Evolutionary conservation across 805 yeast species (phyloP).

Genomic region (Cyberlindnera japonica): DNA sequence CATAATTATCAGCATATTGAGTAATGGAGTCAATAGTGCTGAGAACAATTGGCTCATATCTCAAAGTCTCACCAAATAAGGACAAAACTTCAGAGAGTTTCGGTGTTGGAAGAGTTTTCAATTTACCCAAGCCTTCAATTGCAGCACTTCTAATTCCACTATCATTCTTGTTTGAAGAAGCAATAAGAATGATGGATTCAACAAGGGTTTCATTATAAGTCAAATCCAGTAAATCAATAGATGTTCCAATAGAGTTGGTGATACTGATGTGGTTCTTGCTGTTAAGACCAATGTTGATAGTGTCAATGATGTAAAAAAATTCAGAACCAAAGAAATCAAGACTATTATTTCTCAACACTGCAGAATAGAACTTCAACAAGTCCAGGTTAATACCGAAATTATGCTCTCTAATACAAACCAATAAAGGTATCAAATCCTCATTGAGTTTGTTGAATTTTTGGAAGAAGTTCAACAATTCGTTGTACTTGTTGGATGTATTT

Average conservation of each 20-base stretch:
- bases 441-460: constrained; percentile 22
- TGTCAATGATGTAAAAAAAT: constrained; percentile 25
- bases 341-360: constrained; percentile 31
- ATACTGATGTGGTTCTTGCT: constrained; percentile 35
- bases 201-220: constrained; percentile 21
- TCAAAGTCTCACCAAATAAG: constrained; percentile 32
- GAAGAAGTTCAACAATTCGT: constrained; percentile 25
- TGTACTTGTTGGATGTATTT: constrained; percentile 24
- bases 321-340: constrained; percentile 31
- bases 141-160: constrained; percentile 37
- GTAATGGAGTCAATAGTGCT: constrained; percentile 30
- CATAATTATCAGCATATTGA: constrained; percentile 19
- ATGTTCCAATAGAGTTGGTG: constrained; percentile 32
- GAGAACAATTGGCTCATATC: constrained; percentile 34
- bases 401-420: constrained; percentile 24
- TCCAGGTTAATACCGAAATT: constrained; percentile 31
- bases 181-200: constrained; percentile 32
- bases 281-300: constrained; percentile 30
- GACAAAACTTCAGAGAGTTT: constrained; percentile 27
- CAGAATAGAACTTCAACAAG: constrained; percentile 34
- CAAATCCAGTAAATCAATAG: constrained; percentile 27
- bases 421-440: constrained; percentile 22
- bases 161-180: constrained; percentile 32
- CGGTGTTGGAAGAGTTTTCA: constrained; percentile 25
- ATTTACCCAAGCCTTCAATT: constrained; percentile 29